phyloP scores from a whole-genome alignment of 495 filamentous ascomycete genomes.

The Aspergillus sparsus region DNA sequence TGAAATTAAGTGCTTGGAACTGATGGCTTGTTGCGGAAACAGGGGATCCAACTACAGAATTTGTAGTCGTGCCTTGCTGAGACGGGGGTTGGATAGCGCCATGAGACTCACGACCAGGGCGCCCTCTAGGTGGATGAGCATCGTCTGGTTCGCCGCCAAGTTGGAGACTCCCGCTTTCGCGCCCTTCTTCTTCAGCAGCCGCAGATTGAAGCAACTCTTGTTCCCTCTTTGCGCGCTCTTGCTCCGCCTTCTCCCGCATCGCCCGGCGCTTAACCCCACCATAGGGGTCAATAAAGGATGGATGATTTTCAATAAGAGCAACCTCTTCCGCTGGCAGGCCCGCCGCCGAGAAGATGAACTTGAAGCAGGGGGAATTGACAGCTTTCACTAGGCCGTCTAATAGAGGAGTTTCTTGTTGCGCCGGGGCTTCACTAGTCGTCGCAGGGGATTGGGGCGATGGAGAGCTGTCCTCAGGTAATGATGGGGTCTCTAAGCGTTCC shows the following conservation, averaged over 20 bases:
- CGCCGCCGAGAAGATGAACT: conserved; percentile 58
- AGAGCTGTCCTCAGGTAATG: conserved; percentile 29
- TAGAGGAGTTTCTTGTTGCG: conserved; percentile 36
- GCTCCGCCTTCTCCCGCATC: conserved; percentile 64
- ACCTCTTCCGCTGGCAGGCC: conserved; percentile 55
- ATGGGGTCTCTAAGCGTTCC: conserved; percentile 29
- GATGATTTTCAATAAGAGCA: conserved; percentile 60
- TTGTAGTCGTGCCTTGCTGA: conserved; percentile 57
- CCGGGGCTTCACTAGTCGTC: conserved; percentile 22
- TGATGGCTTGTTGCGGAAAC: conserved; percentile 53
- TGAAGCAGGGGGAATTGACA: conserved; percentile 58
- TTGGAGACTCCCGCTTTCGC: conserved; percentile 82
- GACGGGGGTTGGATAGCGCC: conserved; percentile 73
- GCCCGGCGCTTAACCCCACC: conserved; percentile 75
- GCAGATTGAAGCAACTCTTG: conserved; percentile 57
- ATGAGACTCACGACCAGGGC: conserved; percentile 50
- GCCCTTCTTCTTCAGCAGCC: conserved; percentile 55
- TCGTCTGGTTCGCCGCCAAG: conserved; percentile 91
- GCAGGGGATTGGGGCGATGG: conserved; percentile 25
- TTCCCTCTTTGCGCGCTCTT: conserved; percentile 62
- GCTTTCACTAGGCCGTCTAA: conserved; percentile 54
- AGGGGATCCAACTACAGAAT: conserved; percentile 47
- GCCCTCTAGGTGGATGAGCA: conserved; percentile 49
- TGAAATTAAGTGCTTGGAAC: conserved; percentile 57
- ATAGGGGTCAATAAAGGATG: conserved; percentile 76